Evolutionary conservation across 1,139 yeast species (phyloP), one percentile per base, ranked within the genome.

Genomic region (Insectozyma bohioensis): DNA sequence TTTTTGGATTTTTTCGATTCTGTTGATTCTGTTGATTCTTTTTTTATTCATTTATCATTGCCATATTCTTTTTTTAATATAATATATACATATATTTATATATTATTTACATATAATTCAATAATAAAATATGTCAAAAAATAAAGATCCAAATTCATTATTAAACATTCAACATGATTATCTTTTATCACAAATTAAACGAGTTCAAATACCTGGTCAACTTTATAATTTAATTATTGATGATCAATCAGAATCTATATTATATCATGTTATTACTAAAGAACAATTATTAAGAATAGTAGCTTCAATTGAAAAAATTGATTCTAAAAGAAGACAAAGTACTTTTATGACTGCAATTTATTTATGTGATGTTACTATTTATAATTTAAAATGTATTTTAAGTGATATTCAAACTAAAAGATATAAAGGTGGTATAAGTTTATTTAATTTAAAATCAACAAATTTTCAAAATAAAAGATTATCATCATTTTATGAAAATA

Each of bases 301-400:
- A 5, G 63, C 75, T 2, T 56, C 69, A 3, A 51, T 69, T 9
- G 75, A 69, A 37, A 52, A 52, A 42, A 49, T 69, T 12, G 74
- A 66, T 40, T 58, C 51, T 14, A 51, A 49, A 21, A 48, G 74
- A 30, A 54, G 61, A 25, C 60, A 52, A 35, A 69, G 62, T 48
- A 51, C 63, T 8, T 66, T 58, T 34, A 50, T 68, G 47, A 66
- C 60, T 40, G 75, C 72, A 15, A 61, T 69, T 20, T 69, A 69
- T 45, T 56, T 69, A 36, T 52, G 64, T 16, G 71, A 67, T 17
- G 57, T 64, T 10, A 49, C 63, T 12, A 47, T 57, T 12, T 67
- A 58, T 45, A 67, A 67, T 40, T 46, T 67, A 43, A 63, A 63
- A 35, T 68, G 75, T 42, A 61, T 69, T 18, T 48, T 61, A 27